Conservation (phyloP, 495 filamentous ascomycete species). For the Monascus purpureus region DNA sequence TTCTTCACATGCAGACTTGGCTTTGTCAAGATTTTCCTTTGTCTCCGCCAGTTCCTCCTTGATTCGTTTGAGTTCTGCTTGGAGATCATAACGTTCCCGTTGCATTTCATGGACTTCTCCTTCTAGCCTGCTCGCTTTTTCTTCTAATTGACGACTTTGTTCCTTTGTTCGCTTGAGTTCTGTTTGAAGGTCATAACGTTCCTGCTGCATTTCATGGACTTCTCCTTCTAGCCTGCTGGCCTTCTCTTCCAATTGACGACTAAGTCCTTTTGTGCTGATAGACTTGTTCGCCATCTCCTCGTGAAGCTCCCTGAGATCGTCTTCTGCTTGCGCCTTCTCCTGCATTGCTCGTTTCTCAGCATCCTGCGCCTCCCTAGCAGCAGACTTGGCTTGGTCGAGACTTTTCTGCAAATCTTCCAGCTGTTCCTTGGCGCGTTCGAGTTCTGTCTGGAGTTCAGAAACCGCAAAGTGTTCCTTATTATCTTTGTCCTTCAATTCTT, state of each 20-base stretch:
- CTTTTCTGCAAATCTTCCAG: conserved; percentile 49
- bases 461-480: conserved; percentile 38
- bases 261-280: conserved; percentile 59
- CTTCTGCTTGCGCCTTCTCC: conserved; percentile 38
- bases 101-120: conserved; percentile 27
- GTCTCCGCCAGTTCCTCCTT: conserved; percentile 32
- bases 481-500: conserved; percentile 41
- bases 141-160: conserved; percentile 26
- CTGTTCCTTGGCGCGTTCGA: conserved; percentile 41
- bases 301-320: conserved; percentile 45
- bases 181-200: conserved; percentile 36
- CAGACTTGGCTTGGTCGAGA: conserved; percentile 34
- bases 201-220: conserved; percentile 42
- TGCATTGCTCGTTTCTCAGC: conserved; percentile 48
- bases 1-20: conserved; percentile 47
- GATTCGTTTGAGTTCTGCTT: conserved; percentile 22
- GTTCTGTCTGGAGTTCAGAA: conserved; percentile 34
- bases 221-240: conserved; percentile 50
- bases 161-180: conserved; percentile 32
- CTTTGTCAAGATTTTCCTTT: conserved; percentile 33
- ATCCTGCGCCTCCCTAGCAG: conserved; percentile 42
- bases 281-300: conserved; percentile 72
- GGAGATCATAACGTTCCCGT: conserved; percentile 21
- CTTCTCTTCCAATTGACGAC: conserved; percentile 61
- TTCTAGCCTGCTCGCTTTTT: conserved; percentile 25